Evolutionary conservation across 129 eudicot species (phyloP), one percentile per base, ranked within the genome.

Genomic region (Sambucus nigra): DNA sequence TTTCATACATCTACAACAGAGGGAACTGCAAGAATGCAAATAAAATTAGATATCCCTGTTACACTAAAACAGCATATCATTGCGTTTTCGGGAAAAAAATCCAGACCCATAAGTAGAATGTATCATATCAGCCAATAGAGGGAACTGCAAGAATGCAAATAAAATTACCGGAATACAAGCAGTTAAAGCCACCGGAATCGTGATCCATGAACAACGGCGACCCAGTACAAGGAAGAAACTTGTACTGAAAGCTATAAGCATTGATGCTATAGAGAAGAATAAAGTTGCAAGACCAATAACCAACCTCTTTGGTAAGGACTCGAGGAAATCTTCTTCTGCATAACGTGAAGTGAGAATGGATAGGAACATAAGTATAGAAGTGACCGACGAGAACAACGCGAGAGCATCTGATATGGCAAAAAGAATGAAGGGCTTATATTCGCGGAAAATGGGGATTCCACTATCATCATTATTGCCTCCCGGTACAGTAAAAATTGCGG

Each of bases 341-440:
- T 72, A 80, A 16, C 82, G 82, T 7, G 82, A 75, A 0, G 87
- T 76, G 28, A 71, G 71, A n/a, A 80, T 68, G 4, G 76, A 72
- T 44, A 80, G 57, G 38, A 80, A 80, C 76, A 80, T 64, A 15
- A 80, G 25, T 10, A 75, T 47, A 0, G 82, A 80, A 57, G 79
- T 63, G 1, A 60, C 42, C 0, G 87, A 72, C 7, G 76, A 46
- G 49, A 68, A 67, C 17, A 76, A 11, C 2, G 80, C 73, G 19
- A 69, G 57, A 20, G 79, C 80, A 24, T 78, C 80, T 11, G 67
- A 26, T 24, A 73, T 59, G 23, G 58, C 31, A 31, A 68, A 76
- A 16, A 76, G 47, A 7, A 57, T 51, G 39, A 68, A 73, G 0
- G 63, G 18, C 20, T 15, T 28, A 46, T 51, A 11, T 25, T 39